phyloP scores from a whole-genome alignment of 768 basidiomycete genomes.

The Tephrocybe rancida region DNA sequence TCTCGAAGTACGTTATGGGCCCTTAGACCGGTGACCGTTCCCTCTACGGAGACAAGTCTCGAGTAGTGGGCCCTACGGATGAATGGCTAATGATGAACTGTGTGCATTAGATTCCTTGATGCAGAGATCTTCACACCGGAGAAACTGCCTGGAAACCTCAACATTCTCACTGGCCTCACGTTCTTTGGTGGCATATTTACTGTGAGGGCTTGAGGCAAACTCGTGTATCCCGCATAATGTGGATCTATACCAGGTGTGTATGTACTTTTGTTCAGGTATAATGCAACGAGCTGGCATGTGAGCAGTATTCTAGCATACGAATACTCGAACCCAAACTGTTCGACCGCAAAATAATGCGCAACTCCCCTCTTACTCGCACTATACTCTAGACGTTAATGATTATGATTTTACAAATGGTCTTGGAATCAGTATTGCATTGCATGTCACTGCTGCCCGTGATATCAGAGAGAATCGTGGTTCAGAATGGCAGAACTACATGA shows the following conservation, averaged over 20 bases:
- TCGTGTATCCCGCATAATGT: slow-evolving; percentile 66
- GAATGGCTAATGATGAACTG: slow-evolving; percentile 17
- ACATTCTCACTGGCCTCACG: slow-evolving; percentile 62
- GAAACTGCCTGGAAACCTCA: slow-evolving; percentile 67
- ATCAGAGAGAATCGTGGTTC: not conserved
- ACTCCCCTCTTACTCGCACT: not conserved
- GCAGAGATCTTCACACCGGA: slow-evolving; percentile 63
- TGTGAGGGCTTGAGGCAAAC: slow-evolving; percentile 77
- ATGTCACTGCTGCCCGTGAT: not conserved
- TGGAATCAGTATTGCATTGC: no score
- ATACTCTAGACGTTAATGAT: not conserved
- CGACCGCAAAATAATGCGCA: not conserved
- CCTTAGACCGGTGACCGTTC: no score
- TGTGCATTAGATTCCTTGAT: slow-evolving; percentile 43
- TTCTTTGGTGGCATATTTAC: slow-evolving; percentile 73
- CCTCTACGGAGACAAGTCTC: no score
- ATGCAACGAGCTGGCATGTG: not conserved
- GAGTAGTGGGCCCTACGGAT: no score
- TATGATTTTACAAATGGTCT: not conserved
- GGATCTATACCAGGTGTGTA: slow-evolving; percentile 5
- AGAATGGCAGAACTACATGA: not conserved
- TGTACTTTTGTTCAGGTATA: not conserved
- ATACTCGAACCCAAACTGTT: not conserved
- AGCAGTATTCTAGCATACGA: not conserved
- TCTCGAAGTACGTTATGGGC: slow-evolving; percentile 40